phyloP scores from a whole-genome alignment of 805 yeast species.

The Yarrowia hollandica region DNA sequence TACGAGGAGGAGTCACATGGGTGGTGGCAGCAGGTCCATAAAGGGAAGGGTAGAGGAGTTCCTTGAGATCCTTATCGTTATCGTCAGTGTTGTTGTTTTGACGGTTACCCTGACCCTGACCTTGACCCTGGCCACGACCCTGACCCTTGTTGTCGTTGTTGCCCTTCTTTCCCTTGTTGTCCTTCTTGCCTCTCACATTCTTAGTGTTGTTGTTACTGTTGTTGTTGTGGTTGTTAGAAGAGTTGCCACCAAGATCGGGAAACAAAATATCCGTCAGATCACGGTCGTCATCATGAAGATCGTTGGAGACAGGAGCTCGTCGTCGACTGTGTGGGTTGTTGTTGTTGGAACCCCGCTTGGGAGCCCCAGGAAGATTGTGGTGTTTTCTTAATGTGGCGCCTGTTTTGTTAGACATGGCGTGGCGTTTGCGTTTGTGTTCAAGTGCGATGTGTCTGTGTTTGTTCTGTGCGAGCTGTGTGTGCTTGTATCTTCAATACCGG shows the following conservation, averaged over 20 bases:
- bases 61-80: constrained; percentile 32
- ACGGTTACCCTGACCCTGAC: background rate
- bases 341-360: constrained; percentile 14
- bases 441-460: no score
- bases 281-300: constrained; percentile 1
- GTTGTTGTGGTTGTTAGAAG: background rate
- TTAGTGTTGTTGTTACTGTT: background rate
- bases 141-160: background rate
- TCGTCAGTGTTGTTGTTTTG: background rate
- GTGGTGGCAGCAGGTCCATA: constrained; percentile 31
- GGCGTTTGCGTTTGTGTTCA: background rate
- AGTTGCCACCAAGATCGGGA: constrained; percentile 20
- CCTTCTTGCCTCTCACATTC: constrained; percentile 10
- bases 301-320: constrained; percentile 3
- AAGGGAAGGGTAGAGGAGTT: constrained; percentile 36
- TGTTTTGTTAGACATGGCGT: constrained; percentile 1
- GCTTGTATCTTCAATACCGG: no score
- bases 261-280: constrained; percentile 20
- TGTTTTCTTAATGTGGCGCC: constrained; percentile 18
- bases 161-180: background rate
- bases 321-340: background rate
- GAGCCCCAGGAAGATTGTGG: constrained; percentile 14
- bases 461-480: no score
- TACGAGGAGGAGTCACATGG: constrained; percentile 6
- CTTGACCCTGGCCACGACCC: background rate